Evolutionary conservation across 2,329 filamentous ascomycete species (phyloP).

Genomic region (Exophiala xenobiotica): DNA sequence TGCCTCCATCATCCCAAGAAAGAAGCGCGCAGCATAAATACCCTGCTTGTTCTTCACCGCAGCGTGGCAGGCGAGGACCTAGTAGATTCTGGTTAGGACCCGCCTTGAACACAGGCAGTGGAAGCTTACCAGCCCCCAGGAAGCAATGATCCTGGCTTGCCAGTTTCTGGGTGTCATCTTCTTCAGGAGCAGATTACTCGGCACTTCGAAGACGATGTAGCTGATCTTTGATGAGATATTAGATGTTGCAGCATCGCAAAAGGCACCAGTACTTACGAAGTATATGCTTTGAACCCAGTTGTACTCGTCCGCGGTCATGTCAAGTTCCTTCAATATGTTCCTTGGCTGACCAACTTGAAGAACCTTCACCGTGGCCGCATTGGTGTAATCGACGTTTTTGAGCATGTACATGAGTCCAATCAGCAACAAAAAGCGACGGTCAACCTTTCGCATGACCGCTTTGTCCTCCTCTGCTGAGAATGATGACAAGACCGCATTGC

Average conservation of each 20-base stretch:
- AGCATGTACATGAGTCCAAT: conserved; percentile 65
- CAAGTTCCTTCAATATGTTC: conserved; percentile 41
- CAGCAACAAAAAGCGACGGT: conserved; percentile 66
- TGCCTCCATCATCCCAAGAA: conserved; percentile 45
- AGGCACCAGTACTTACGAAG: conserved; percentile 34
- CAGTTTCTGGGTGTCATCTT: conserved; percentile 38
- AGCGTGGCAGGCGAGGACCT: conserved; percentile 38
- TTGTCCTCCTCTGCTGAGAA: conserved; percentile 43
- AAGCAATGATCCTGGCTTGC: conserved; percentile 40
- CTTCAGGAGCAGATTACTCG: conserved; percentile 43
- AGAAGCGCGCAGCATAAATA: conserved; percentile 42
- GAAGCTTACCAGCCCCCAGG: conserved; percentile 36
- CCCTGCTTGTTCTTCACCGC: conserved; percentile 40
- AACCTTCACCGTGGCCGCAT: conserved; percentile 45
- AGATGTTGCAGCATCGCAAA: conserved; percentile 20
- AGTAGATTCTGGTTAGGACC: conserved; percentile 1
- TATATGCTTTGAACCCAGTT: conserved; percentile 44
- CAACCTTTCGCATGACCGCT: conserved; percentile 48
- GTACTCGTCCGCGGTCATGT: conserved; percentile 44
- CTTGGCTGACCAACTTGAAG: conserved; percentile 42
- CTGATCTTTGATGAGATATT: conserved; percentile 29
- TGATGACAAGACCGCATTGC: conserved; percentile 37
- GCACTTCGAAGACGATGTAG: conserved; percentile 44
- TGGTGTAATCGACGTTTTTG: conserved; percentile 45
- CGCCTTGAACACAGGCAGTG: not conserved